Conservation (phyloP, 2,329 filamentous ascomycete species). For the Fusarium citri region DNA sequence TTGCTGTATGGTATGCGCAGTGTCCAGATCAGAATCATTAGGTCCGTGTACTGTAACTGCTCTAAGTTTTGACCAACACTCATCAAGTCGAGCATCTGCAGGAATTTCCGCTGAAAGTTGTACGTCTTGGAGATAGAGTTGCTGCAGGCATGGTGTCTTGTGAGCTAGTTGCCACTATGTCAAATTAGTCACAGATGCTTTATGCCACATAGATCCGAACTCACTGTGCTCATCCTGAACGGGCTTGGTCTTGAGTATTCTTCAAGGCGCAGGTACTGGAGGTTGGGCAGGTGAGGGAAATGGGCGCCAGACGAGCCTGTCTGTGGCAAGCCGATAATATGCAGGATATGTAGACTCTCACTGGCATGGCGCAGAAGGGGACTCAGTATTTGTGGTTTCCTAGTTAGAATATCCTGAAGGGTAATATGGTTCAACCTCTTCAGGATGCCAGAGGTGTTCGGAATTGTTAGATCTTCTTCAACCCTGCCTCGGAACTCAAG, state of each 20-base stretch:
- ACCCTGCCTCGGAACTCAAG: conserved; percentile 37
- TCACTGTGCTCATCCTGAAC: conserved; percentile 39
- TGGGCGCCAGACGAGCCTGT: neutral
- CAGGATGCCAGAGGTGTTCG: conserved; percentile 22
- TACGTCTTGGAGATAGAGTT: conserved; percentile 49
- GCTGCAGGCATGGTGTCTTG: conserved; percentile 48
- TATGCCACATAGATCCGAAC: neutral
- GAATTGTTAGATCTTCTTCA: conserved; percentile 42
- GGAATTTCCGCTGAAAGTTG: conserved; percentile 30
- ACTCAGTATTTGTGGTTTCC: conserved; percentile 27
- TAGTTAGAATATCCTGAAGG: conserved; percentile 38
- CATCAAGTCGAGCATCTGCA: conserved; percentile 26
- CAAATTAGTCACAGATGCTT: conserved; percentile 12
- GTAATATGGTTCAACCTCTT: conserved; percentile 37
- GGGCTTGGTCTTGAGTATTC: conserved; percentile 34
- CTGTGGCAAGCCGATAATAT: conserved; percentile 42
- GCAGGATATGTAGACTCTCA: conserved; percentile 41
- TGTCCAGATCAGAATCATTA: conserved; percentile 39
- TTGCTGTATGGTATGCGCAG: conserved; percentile 36
- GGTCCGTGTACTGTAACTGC: conserved; percentile 45
- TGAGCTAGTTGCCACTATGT: conserved; percentile 43
- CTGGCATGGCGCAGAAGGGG: conserved; percentile 40
- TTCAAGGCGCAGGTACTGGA: conserved; percentile 49
- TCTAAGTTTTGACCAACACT: conserved; percentile 49
- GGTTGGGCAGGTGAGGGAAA: conserved; percentile 44